A percentile compares a stretch with the other conserved stretches of the same genome.
phyloP scores from a whole-genome alignment of 2,329 filamentous ascomycete species.

The Cordyceps javanica region DNA sequence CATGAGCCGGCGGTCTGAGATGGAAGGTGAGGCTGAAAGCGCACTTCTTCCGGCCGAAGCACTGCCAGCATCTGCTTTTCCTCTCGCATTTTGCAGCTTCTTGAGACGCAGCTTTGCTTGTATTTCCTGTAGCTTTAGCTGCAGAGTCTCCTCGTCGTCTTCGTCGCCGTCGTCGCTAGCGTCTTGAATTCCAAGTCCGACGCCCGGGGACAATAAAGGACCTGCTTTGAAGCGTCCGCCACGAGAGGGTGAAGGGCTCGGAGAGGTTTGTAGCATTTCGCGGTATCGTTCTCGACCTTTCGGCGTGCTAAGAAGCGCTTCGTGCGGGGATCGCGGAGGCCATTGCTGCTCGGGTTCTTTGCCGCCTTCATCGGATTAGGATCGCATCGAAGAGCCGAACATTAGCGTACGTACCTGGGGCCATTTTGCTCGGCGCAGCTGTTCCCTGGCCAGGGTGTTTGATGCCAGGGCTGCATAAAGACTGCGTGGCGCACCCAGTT shows the following conservation, averaged over 20 bases:
- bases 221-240: conserved; percentile 3
- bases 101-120: conserved; percentile 84
- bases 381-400: conserved; percentile 8
- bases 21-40: conserved; percentile 3
- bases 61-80: conserved; percentile 14
- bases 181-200: conserved; percentile 27
- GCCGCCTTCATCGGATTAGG: conserved; percentile 10
- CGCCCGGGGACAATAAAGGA: conserved; percentile 21
- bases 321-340: conserved; percentile 61
- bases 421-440: conserved; percentile 15
- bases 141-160: conserved; percentile 85
- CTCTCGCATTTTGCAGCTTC: conserved; percentile 61
- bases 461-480: conserved; percentile 8
- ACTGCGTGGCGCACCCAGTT: neutral
- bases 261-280: conserved; percentile 59
- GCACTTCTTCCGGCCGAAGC: conserved; percentile 15
- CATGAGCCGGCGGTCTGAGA: neutral
- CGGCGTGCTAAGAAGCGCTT: conserved; percentile 62
- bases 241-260: conserved; percentile 56
- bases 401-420: conserved; percentile 15
- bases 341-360: conserved; percentile 48
- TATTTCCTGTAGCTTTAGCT: conserved; percentile 81
- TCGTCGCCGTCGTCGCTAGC: conserved; percentile 72
- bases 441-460: conserved; percentile 6
- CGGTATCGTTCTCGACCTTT: conserved; percentile 71